Evolutionary conservation across 768 basidiomycete species (phyloP).

Genomic region (Phylloporus sp.): DNA sequence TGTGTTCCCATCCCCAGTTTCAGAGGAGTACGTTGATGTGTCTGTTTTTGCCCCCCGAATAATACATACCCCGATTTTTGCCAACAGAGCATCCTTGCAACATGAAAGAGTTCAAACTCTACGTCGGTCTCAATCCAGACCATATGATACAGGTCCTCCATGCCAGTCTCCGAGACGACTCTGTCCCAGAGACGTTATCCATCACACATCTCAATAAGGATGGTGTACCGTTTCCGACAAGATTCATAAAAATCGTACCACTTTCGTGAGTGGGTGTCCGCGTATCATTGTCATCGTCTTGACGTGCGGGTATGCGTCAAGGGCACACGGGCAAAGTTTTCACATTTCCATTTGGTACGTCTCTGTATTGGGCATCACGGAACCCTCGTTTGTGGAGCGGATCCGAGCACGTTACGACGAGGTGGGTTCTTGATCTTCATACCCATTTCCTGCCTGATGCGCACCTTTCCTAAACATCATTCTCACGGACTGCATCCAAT

Average conservation of each 20-base stretch:
- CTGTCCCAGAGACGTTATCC: slow-evolving; percentile 58
- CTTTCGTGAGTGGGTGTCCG: slow-evolving; percentile 51
- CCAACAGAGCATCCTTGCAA: slow-evolving; percentile 78
- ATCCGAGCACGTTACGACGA: slow-evolving; percentile 55
- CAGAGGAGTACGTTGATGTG: slow-evolving; percentile 24
- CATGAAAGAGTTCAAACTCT: slow-evolving; percentile 78
- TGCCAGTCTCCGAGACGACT: slow-evolving; percentile 61
- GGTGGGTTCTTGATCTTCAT: slow-evolving; percentile 37
- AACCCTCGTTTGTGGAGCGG: slow-evolving; percentile 53
- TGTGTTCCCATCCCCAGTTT: slow-evolving; percentile 9
- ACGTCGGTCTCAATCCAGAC: slow-evolving; percentile 59
- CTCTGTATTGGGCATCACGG: slow-evolving; percentile 54
- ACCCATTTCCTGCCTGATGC: neutral
- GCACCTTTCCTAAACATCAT: neutral
- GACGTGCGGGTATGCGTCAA: slow-evolving; percentile 22
- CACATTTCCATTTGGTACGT: slow-evolving; percentile 81
- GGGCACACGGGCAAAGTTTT: slow-evolving; percentile 68
- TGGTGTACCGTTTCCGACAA: slow-evolving; percentile 58
- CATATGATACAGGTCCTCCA: slow-evolving; percentile 68
- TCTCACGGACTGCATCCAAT: neutral
- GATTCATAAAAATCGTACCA: slow-evolving; percentile 72
- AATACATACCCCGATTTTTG: neutral
- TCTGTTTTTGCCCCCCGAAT: neutral
- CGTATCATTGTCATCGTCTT: neutral
- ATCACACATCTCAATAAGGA: slow-evolving; percentile 52